Conservation (phyloP, 2,329 filamentous ascomycete species). For the Lachnellula cervina region DNA sequence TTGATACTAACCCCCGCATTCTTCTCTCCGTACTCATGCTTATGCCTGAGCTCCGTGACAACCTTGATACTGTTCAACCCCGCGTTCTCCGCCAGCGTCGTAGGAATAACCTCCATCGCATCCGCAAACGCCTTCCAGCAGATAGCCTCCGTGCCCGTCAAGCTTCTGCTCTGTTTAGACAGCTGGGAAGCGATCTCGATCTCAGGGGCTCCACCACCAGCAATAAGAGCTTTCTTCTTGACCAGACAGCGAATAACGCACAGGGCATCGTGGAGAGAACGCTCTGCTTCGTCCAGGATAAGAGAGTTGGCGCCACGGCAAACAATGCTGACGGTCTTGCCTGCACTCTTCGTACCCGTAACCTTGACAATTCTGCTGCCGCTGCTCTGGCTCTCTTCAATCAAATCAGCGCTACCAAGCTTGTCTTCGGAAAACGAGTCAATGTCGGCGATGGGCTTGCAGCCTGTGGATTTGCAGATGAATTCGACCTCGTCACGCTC, state of each 20-base stretch:
- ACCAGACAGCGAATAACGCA: slow-evolving; percentile 96
- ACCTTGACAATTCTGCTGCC: slow-evolving; percentile 94
- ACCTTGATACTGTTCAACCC: slow-evolving; percentile 98
- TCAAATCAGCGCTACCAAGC: slow-evolving; percentile 84
- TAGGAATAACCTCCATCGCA: slow-evolving; percentile 94
- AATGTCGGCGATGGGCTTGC: slow-evolving; percentile 97
- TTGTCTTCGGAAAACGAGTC: slow-evolving; percentile 99
- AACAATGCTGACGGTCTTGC: slow-evolving; percentile 90
- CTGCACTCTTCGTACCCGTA: slow-evolving; percentile 77
- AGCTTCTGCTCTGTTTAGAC: slow-evolving; percentile 71
- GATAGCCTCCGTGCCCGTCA: slow-evolving; percentile 90
- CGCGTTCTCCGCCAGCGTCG: slow-evolving; percentile 93
- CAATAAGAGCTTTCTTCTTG: slow-evolving; percentile 99
- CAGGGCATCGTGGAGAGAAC: slow-evolving; percentile 92
- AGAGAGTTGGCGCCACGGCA: slow-evolving; percentile 90
- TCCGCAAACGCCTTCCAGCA: slow-evolving; percentile 99
- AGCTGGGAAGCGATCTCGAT: slow-evolving; percentile 92
- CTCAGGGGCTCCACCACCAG: slow-evolving; percentile 92
- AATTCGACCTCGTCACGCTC: slow-evolving; percentile 99
- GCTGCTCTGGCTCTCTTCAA: slow-evolving; percentile 84
- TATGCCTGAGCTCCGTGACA: slow-evolving; percentile 88
- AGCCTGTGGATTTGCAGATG: slow-evolving; percentile 97
- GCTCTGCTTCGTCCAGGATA: slow-evolving; percentile 95
- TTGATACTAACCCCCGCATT: slow-evolving; percentile 98
- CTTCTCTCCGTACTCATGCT: slow-evolving; percentile 91